Evolutionary conservation across 2,329 filamentous ascomycete genomes (phyloP).

Genomic region (Domatiomyces catenatus): DNA sequence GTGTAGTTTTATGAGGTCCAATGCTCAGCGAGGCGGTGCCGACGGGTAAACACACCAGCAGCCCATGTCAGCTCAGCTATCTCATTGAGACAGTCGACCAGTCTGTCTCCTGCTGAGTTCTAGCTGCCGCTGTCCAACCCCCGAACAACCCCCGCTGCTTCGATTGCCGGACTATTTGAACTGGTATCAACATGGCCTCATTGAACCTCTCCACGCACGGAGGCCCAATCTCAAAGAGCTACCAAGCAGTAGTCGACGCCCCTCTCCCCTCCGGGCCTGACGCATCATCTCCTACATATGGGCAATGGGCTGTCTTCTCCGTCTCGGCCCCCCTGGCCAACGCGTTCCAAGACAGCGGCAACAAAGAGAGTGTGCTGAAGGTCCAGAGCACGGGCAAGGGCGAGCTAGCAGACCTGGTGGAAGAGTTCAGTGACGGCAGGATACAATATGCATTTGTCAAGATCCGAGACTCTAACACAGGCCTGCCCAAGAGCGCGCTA

Average conservation of each 20-base stretch:
- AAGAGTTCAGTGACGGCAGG: constrained; percentile 92
- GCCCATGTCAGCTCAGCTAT: neutral
- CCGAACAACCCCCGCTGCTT: neutral
- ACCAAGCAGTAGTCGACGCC: constrained; percentile 51
- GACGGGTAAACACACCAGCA: neutral
- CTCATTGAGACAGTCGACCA: neutral
- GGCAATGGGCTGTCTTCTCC: constrained; percentile 85
- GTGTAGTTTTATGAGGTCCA: neutral
- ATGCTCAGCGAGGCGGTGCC: neutral
- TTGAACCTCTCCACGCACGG: constrained; percentile 67
- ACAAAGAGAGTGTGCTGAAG: constrained; percentile 89
- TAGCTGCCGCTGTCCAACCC: neutral
- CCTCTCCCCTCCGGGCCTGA: constrained; percentile 40
- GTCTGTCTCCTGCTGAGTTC: neutral
- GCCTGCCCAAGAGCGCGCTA: constrained; percentile 77
- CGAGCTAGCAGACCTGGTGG: constrained; percentile 73
- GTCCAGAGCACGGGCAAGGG: constrained; percentile 89
- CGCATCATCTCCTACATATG: constrained; percentile 62
- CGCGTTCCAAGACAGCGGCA: constrained; percentile 72
- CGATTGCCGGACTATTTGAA: neutral
- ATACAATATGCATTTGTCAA: constrained; percentile 96
- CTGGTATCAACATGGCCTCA: constrained; percentile 53
- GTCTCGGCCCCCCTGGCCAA: constrained; percentile 84
- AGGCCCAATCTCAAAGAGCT: constrained; percentile 63
- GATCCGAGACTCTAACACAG: constrained; percentile 85